phyloP scores from a whole-genome alignment of 306 rosid genomes.

The Vigna mungo region DNA sequence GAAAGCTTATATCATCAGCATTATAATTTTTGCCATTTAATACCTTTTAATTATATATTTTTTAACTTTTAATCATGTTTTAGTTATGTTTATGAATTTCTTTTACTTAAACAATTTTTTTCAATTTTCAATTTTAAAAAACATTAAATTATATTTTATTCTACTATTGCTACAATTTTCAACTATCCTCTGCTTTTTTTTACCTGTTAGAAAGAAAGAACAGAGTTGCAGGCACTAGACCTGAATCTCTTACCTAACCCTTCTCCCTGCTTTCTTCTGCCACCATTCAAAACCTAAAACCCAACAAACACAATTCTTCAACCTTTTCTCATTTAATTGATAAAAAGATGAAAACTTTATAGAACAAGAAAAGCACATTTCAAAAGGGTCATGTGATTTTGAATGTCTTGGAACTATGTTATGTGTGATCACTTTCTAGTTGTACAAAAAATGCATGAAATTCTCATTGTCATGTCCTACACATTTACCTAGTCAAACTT shows the following conservation, averaged over 20 bases:
- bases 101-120: no score
- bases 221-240: slow-evolving; percentile 12
- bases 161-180: no score
- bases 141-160: no score
- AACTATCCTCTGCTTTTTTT: no score
- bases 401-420: background rate
- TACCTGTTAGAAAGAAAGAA: background rate
- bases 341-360: background rate
- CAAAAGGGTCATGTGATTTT: background rate
- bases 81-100: no score
- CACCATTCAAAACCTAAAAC: background rate
- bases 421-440: background rate
- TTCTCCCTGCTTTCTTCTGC: background rate
- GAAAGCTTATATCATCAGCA: no score
- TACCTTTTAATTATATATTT: no score
- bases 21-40: no score
- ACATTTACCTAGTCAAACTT: slow-evolving; percentile 16
- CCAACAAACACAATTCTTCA: background rate
- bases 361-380: background rate
- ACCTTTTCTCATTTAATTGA: background rate
- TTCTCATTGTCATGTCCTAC: slow-evolving; percentile 22
- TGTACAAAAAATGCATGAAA: slow-evolving; percentile 26
- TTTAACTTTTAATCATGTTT: no score
- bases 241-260: background rate
- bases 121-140: no score